Percentiles rank a stretch among this genome's conserved stretches.
phyloP scores from a whole-genome alignment of 805 yeast genomes.

The Yarrowia yakushimensis region DNA sequence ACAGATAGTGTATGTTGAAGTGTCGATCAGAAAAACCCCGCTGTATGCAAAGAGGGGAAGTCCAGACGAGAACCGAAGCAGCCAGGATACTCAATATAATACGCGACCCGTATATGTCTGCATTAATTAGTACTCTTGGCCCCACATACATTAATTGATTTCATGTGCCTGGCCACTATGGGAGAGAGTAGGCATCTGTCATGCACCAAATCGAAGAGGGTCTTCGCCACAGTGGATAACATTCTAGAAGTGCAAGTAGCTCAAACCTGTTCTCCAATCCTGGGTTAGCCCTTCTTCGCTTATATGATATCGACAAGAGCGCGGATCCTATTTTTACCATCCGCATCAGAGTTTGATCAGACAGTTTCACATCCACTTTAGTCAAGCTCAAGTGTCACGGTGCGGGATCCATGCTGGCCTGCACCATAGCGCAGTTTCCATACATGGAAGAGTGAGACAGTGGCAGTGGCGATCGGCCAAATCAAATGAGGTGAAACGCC shows the following conservation, averaged over 20 bases:
- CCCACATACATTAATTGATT: not conserved
- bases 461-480: not conserved
- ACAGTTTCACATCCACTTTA: not conserved
- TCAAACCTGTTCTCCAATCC: not conserved
- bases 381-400: not conserved
- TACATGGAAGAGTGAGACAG: slow-evolving; percentile 5
- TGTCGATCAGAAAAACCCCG: no score
- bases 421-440: slow-evolving; percentile 13
- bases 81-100: no score
- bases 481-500: not conserved
- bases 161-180: not conserved
- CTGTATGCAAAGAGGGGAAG: not conserved
- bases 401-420: slow-evolving; percentile 8
- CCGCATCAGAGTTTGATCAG: not conserved
- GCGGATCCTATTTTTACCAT: not conserved
- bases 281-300: not conserved
- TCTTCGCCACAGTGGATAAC: no score
- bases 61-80: no score
- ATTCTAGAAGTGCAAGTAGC: no score
- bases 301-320: not conserved
- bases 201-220: no score
- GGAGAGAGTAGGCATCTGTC: not conserved
- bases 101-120: no score
- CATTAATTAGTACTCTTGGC: no score
- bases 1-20: not conserved